Base-by-base conservation (phyloP, 495 filamentous ascomycete species). In the Elaphomyces granulatus region DNA sequence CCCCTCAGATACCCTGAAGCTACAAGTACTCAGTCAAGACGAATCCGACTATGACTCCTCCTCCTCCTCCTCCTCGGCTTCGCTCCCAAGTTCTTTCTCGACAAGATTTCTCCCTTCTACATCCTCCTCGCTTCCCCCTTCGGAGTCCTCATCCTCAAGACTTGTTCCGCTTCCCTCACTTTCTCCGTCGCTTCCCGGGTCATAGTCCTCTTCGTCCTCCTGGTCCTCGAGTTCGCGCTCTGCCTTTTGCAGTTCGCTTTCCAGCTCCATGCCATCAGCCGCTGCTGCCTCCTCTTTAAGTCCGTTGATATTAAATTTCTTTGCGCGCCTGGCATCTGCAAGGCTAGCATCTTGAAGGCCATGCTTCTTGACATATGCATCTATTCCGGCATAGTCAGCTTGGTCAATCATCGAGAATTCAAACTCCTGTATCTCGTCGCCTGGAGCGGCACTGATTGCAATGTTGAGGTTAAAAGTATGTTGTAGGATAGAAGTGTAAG, bases 391-490 rank as follows among this genome's bases (percentile, higher is more conserved):
- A 52, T 80, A 88, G 48, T 94, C 79, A 32, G 78, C 83, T 55
- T 90, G 82, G 52, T 92, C 84, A 31, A 92, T 64, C 81, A 90
- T 90, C 10, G 72, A 71, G 48, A 94, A 87, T 44, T 90, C 83
- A 17, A 84, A 66, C 53, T 94, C 85, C 50, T 78, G 67, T 1
- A 60, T 64, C 12, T 64, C 67, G 10, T 70, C 64, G 28, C 68
- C 63, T 3, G 52, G 53, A 32, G 49, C 49, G 3, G 55, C 51
- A 1, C 57, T 56, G 19, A 80, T 70, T 44, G 80, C 67, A 20
- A 95, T 73, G 21, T 80, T 81, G 18, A 98, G 76, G 45, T 96
- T 95, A 63, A 98, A 96, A 0, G 90, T 96, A 4, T 84, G 76
- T 48, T 90, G 86, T 3, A 96, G 68, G 36, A 98, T 80, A 20